Conservation (phyloP, 2,329 filamentous ascomycete genomes). For the Epichloe bromicola region DNA sequence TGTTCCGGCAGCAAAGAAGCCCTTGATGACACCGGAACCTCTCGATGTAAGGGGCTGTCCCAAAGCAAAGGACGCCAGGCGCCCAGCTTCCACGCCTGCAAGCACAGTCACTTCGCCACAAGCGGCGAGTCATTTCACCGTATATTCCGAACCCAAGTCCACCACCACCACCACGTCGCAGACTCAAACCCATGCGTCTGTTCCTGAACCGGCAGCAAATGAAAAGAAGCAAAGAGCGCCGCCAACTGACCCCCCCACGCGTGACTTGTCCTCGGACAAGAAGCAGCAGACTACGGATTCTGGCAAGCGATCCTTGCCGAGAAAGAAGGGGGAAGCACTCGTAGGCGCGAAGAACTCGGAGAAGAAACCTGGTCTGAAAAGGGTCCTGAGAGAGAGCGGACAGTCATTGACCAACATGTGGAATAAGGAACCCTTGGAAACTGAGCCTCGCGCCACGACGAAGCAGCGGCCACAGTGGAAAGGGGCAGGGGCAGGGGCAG, state of each 20-base stretch:
- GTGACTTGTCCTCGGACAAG: slow-evolving; percentile 8
- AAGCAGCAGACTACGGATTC: not conserved
- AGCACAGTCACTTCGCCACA: slow-evolving; percentile 3
- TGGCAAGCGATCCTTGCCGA: slow-evolving; percentile 10
- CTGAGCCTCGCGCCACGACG: slow-evolving; percentile 8
- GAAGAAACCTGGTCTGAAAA: slow-evolving; percentile 21
- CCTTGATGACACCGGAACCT: not conserved
- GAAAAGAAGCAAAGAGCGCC: slow-evolving; percentile 33
- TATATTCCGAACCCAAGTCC: not conserved
- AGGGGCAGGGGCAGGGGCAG: slow-evolving; percentile 6
- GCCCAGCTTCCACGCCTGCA: slow-evolving; percentile 1
- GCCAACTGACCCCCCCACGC: slow-evolving; percentile 8
- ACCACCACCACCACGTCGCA: not conserved
- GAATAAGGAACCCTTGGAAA: slow-evolving; percentile 29
- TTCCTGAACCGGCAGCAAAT: slow-evolving; percentile 21
- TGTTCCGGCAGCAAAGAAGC: not conserved
- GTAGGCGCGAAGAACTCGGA: slow-evolving; percentile 10
- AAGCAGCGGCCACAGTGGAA: slow-evolving; percentile 16
- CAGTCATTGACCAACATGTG: slow-evolving; percentile 35
- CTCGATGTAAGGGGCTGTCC: not conserved
- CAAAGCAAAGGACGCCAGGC: not conserved
- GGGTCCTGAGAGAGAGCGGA: slow-evolving; percentile 37
- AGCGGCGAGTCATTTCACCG: slow-evolving; percentile 6
- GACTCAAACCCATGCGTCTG: not conserved
- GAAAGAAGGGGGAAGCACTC: slow-evolving; percentile 16